phyloP scores from a whole-genome alignment of 371 early-diverging fungal species.

The Mucor ambiguus region DNA sequence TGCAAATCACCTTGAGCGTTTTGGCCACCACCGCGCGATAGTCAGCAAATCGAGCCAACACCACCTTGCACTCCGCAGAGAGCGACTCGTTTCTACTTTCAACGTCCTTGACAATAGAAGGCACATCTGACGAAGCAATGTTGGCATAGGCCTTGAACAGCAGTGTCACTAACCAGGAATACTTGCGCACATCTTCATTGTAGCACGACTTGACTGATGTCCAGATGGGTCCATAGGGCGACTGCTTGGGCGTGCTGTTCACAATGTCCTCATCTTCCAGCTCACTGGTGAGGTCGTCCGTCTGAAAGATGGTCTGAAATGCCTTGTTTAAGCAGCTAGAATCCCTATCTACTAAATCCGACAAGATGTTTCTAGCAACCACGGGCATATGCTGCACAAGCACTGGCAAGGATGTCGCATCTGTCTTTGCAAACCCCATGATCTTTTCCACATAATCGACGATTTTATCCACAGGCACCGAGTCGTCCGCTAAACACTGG shows the following conservation, averaged over 20 bases:
- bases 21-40: neutral
- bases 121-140: constrained; percentile 27
- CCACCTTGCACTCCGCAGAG: neutral
- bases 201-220: constrained; percentile 6
- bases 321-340: constrained; percentile 15
- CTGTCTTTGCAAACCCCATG: constrained; percentile 23
- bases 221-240: constrained; percentile 24
- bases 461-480: constrained; percentile 26
- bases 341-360: constrained; percentile 26
- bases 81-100: neutral
- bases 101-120: constrained; percentile 6
- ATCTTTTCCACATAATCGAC: constrained; percentile 28
- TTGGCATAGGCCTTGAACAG: constrained; percentile 28
- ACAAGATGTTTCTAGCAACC: constrained; percentile 22
- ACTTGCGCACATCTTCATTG: neutral
- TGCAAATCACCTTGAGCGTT: neutral
- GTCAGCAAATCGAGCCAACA: neutral
- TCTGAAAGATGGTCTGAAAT: constrained; percentile 17
- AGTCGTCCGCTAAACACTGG: constrained; percentile 27
- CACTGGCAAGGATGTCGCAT: constrained; percentile 18
- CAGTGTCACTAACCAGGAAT: constrained; percentile 10
- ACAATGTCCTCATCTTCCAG: neutral
- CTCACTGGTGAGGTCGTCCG: constrained; percentile 1
- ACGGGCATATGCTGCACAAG: constrained; percentile 28
- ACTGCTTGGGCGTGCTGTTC: neutral